Evolutionary conservation across 495 filamentous ascomycete species (phyloP).

Genomic region (Cercophora sp.): DNA sequence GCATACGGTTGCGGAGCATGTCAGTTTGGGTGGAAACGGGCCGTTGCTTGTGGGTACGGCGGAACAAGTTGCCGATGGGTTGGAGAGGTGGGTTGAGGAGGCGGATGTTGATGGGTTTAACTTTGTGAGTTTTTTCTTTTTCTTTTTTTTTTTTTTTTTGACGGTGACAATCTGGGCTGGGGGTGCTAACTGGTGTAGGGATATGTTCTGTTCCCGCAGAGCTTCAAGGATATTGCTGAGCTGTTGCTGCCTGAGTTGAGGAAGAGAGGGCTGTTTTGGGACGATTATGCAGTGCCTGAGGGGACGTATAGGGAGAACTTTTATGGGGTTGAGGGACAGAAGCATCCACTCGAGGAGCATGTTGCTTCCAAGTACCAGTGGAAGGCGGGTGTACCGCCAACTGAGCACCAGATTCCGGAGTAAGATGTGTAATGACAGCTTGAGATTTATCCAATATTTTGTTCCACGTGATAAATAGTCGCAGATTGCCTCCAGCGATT

Average conservation of each 20-base stretch:
- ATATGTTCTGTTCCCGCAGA: slow-evolving; percentile 57
- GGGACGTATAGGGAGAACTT: slow-evolving; percentile 52
- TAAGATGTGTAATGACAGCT: slow-evolving; percentile 1
- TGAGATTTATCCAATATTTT: not conserved
- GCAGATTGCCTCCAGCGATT: no score
- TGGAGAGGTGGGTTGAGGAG: slow-evolving; percentile 57
- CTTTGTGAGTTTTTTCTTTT: slow-evolving; percentile 28
- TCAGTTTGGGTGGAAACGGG: slow-evolving; percentile 55
- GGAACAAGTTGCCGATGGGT: slow-evolving; percentile 45
- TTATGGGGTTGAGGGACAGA: slow-evolving; percentile 32
- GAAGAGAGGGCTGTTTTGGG: slow-evolving; percentile 51
- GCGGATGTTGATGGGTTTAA: slow-evolving; percentile 61
- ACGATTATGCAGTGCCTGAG: slow-evolving; percentile 44
- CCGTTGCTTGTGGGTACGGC: slow-evolving; percentile 47
- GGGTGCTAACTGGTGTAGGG: slow-evolving; percentile 31
- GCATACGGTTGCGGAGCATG: slow-evolving; percentile 53
- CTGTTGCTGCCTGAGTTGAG: slow-evolving; percentile 57
- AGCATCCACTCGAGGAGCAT: slow-evolving; percentile 29
- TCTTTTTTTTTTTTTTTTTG: not conserved
- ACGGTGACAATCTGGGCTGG: not conserved
- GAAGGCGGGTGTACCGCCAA: slow-evolving; percentile 31
- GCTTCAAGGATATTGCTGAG: slow-evolving; percentile 61
- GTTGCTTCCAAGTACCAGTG: slow-evolving; percentile 33
- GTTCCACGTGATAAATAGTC: no score
- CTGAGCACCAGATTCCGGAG: slow-evolving; percentile 28